phyloP scores from a whole-genome alignment of 305 asterid genomes.

The Solanum hybrid region DNA sequence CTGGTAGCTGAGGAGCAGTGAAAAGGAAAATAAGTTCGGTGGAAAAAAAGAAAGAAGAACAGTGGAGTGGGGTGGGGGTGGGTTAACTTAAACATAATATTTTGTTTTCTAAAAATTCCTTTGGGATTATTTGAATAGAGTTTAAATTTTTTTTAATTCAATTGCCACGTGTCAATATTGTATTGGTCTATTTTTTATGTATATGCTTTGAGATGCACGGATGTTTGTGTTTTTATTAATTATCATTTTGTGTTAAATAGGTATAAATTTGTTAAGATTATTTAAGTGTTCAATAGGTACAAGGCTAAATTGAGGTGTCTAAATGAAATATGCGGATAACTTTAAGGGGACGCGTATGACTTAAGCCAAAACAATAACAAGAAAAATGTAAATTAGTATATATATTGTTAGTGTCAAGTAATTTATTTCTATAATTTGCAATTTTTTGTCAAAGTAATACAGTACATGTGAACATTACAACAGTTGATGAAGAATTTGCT shows the following conservation, averaged over 20 bases:
- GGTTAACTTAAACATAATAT: background rate
- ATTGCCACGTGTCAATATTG: background rate
- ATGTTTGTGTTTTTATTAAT: background rate
- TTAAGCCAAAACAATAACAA: background rate
- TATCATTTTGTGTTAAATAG: background rate
- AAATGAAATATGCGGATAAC: background rate
- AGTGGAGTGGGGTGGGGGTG: background rate
- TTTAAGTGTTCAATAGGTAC: background rate
- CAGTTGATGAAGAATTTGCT: no score
- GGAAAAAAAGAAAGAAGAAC: background rate
- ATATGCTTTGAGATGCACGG: background rate
- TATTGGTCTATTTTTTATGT: background rate
- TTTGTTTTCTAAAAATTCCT: background rate
- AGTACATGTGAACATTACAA: no score
- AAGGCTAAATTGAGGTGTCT: background rate
- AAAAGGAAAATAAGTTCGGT: background rate
- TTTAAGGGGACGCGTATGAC: background rate
- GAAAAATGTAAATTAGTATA: no score
- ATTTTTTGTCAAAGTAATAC: no score
- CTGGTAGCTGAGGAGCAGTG: background rate
- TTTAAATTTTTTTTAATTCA: background rate
- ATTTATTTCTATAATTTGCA: no score
- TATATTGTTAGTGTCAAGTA: no score
- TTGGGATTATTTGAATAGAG: background rate
- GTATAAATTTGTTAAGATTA: background rate